Percentiles rank a stretch among this genome's conserved stretches.
phyloP scores from a whole-genome alignment of 1,139 yeast species.

The Arxiozyma telluris region DNA sequence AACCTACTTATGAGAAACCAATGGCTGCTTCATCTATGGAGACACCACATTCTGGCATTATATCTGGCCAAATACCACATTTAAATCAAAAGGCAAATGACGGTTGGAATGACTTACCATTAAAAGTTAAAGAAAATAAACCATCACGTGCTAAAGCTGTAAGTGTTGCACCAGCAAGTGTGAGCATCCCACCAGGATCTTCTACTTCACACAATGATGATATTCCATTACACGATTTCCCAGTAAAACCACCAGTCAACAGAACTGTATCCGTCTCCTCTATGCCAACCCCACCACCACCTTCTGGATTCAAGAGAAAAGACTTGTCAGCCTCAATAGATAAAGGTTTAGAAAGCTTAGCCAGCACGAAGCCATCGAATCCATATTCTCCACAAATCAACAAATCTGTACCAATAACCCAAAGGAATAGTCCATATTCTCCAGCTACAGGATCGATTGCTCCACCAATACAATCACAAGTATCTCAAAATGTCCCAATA shows the following conservation, averaged over 20 bases:
- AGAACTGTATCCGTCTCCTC: slow-evolving; percentile 20
- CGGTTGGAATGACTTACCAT: slow-evolving; percentile 93
- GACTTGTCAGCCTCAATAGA: neutral
- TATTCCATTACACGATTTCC: neutral
- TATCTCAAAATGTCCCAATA: slow-evolving; percentile 4
- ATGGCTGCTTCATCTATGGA: slow-evolving; percentile 10
- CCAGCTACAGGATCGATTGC: slow-evolving; percentile 9
- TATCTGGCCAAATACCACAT: slow-evolving; percentile 31
- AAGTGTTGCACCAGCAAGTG: slow-evolving; percentile 24
- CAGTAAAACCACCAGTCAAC: slow-evolving; percentile 16
- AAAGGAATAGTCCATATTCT: slow-evolving; percentile 13
- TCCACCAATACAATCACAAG: slow-evolving; percentile 20
- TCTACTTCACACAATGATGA: slow-evolving; percentile 6
- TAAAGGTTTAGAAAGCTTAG: neutral
- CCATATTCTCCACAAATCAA: slow-evolving; percentile 33
- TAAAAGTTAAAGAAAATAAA: slow-evolving; percentile 44
- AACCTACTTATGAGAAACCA: slow-evolving; percentile 8
- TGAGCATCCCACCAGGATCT: slow-evolving; percentile 9
- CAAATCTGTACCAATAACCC: slow-evolving; percentile 35
- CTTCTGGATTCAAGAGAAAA: slow-evolving; percentile 9
- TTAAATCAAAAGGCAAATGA: slow-evolving; percentile 53
- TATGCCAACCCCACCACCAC: slow-evolving; percentile 20
- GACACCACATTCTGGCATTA: slow-evolving; percentile 12
- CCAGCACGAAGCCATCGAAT: slow-evolving; percentile 17
- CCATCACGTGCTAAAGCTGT: slow-evolving; percentile 39